Evolutionary conservation across 306 rosid species (phyloP).

Genomic region (Coriaria nepalensis): DNA sequence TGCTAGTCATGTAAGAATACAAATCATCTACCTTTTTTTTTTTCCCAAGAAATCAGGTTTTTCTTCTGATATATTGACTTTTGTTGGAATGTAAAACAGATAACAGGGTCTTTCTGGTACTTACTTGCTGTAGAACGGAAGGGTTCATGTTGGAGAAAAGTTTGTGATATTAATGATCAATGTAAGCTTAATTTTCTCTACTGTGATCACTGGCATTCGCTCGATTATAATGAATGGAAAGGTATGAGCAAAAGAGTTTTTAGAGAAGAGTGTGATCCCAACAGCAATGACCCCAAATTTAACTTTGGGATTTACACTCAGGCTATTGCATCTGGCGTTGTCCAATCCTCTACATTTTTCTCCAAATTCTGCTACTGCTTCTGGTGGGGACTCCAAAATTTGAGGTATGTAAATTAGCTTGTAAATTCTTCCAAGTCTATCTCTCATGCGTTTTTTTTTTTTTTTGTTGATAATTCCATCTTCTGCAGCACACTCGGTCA

Average conservation of each 20-base stretch:
- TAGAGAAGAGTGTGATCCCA: constrained; percentile 17
- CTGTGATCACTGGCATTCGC: constrained; percentile 30
- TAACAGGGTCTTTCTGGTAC: constrained; percentile 80
- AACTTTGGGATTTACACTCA: constrained; percentile 63
- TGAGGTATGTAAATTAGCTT: constrained; percentile 35
- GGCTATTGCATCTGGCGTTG: constrained; percentile 43
- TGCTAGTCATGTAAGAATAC: constrained; percentile 65
- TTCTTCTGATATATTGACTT: no score
- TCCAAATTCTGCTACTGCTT: constrained; percentile 63
- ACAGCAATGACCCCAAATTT: constrained; percentile 19
- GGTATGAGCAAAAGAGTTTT: constrained; percentile 34
- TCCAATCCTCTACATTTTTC: constrained; percentile 37
- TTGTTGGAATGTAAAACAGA: constrained; percentile 22
- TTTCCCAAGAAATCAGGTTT: no score
- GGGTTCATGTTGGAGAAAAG: constrained; percentile 56
- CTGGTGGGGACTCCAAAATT: constrained; percentile 90
- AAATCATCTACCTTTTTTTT: background rate
- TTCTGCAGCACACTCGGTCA: constrained; percentile 79
- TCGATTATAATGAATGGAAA: constrained; percentile 39
- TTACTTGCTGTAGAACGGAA: constrained; percentile 65
- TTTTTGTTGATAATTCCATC: background rate
- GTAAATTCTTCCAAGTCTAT: no score
- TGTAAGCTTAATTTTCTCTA: constrained; percentile 43
- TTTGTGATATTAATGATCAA: constrained; percentile 24
- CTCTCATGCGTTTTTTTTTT: no score